Evolutionary conservation across 2,329 filamentous ascomycete genomes (phyloP).

Genomic region (Aspergillus piperis): DNA sequence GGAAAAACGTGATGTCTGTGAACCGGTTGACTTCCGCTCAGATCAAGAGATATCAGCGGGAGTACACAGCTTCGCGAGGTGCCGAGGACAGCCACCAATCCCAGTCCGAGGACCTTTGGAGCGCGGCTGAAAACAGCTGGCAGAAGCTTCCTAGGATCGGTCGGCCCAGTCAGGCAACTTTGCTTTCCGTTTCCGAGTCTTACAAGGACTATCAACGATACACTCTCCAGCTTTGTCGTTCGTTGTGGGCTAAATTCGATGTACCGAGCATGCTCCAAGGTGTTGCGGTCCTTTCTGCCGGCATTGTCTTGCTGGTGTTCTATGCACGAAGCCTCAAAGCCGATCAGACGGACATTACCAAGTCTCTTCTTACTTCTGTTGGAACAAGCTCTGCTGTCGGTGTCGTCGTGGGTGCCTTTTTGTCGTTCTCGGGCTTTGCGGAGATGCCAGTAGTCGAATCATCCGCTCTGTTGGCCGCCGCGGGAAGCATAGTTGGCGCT

Average conservation of each 20-base stretch:
- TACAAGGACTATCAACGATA: conserved; percentile 75
- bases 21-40: conserved; percentile 78
- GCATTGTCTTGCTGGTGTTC: conserved; percentile 68
- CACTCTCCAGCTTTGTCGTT: conserved; percentile 76
- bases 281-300: conserved; percentile 67
- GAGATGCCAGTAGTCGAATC: conserved; percentile 36
- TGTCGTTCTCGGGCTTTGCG: conserved; percentile 27
- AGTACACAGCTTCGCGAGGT: conserved; percentile 74
- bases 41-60: conserved; percentile 82
- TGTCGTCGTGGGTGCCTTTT: conserved; percentile 30
- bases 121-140: conserved; percentile 58
- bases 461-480: conserved; percentile 43
- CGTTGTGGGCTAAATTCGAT: conserved; percentile 90
- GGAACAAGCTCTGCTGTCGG: conserved; percentile 52
- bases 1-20: conserved; percentile 74
- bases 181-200: conserved; percentile 53
- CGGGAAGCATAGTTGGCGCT: conserved; percentile 48
- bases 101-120: conserved; percentile 61
- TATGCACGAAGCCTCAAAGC: conserved; percentile 65
- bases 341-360: conserved; percentile 56
- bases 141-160: conserved; percentile 46
- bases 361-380: conserved; percentile 54
- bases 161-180: conserved; percentile 39
- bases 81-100: conserved; percentile 62
- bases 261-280: conserved; percentile 81